These are phyloP conservation scores for Mycothermus thermophilus DNA, from an alignment of 495 filamentous ascomycete genomes.

Conservation along the genomic window DNA sequence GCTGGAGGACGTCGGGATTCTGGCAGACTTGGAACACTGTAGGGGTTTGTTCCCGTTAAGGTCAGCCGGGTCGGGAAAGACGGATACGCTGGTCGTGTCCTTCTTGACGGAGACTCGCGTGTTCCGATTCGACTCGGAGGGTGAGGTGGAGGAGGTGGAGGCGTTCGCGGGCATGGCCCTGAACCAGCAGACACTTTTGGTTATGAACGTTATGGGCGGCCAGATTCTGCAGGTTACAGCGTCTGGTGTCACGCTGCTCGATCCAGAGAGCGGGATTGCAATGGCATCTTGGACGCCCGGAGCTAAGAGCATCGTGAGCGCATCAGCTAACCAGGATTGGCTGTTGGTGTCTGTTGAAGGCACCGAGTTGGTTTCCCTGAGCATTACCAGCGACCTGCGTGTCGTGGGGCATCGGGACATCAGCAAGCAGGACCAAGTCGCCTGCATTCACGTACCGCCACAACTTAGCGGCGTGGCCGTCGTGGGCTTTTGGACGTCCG, in stretches of 20 bases:
- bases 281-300: slow-evolving; percentile 54
- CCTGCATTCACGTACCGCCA: slow-evolving; percentile 52
- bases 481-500: slow-evolving; percentile 72
- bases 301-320: slow-evolving; percentile 55
- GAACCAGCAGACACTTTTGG: slow-evolving; percentile 58
- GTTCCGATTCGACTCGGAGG: slow-evolving; percentile 59
- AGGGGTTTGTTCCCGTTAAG: slow-evolving; percentile 46
- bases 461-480: slow-evolving; percentile 44
- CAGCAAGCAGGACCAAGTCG: slow-evolving; percentile 55
- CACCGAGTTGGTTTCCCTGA: slow-evolving; percentile 48
- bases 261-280: slow-evolving; percentile 54
- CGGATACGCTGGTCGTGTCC: slow-evolving; percentile 64
- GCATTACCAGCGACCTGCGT: slow-evolving; percentile 43
- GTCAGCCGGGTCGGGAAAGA: slow-evolving; percentile 31
- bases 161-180: slow-evolving; percentile 55
- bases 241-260: slow-evolving; percentile 45
- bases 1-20: slow-evolving; percentile 70
- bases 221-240: slow-evolving; percentile 69
- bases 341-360: slow-evolving; percentile 66
- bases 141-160: slow-evolving; percentile 76
- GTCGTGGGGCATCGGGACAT: slow-evolving; percentile 46
- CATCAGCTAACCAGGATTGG: slow-evolving; percentile 53
- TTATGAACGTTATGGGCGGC: slow-evolving; percentile 44
- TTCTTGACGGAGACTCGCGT: slow-evolving; percentile 74
- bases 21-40: slow-evolving; percentile 68